Evolutionary conservation across 2,329 filamentous ascomycete genomes (phyloP).

Genomic region (Phyllosticta ampelicida): DNA sequence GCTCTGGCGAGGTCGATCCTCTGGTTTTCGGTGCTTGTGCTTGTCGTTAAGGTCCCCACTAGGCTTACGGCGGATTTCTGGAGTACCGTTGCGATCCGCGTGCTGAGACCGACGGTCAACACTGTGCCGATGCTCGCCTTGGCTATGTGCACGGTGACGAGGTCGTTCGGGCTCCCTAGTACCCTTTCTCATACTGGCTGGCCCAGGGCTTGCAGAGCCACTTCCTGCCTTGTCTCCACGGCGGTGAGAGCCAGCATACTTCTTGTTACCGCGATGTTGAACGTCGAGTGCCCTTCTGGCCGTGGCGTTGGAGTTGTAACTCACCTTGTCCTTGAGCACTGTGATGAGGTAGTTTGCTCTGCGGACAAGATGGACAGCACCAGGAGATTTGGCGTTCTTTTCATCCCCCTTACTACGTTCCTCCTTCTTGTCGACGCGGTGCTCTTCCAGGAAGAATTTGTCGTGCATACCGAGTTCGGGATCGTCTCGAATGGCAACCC

Average conservation of each 20-base stretch:
- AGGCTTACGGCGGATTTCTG: constrained; percentile 32
- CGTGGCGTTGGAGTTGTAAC: constrained; percentile 51
- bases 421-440: constrained; percentile 95
- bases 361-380: constrained; percentile 92
- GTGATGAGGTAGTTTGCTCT: constrained; percentile 91
- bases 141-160: constrained; percentile 26
- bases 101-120: constrained; percentile 28
- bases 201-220: constrained; percentile 61
- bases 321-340: constrained; percentile 79
- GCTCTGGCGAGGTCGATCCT: constrained; percentile 31
- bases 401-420: constrained; percentile 68
- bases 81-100: constrained; percentile 29
- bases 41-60: constrained; percentile 44
- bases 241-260: constrained; percentile 46
- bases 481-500: constrained; percentile 90
- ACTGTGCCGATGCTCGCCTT: constrained; percentile 27
- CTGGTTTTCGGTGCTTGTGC: constrained; percentile 43
- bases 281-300: constrained; percentile 78
- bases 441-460: constrained; percentile 94
- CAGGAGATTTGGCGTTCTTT: constrained; percentile 73
- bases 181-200: constrained; percentile 30
- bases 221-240: constrained; percentile 46
- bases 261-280: constrained; percentile 91
- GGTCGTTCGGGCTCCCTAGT: constrained; percentile 29
- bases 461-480: constrained; percentile 72